phyloP scores from a whole-genome alignment of 345 rosid species.

The Bruguiera gymnorhiza region DNA sequence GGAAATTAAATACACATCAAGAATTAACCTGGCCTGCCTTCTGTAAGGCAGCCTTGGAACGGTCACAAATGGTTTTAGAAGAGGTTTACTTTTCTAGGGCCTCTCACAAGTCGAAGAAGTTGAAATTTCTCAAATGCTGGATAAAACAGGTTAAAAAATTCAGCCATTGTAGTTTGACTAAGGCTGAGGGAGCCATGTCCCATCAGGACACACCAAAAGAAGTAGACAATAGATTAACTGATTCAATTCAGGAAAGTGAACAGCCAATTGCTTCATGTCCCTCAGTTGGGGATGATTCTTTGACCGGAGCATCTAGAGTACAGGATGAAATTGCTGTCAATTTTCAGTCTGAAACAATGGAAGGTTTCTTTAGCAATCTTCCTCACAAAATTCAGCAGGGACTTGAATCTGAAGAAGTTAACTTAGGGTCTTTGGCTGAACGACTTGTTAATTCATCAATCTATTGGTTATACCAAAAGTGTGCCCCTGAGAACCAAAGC shows the following conservation, averaged over 20 bases:
- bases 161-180: conserved; percentile 27
- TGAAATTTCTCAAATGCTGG: conserved; percentile 91
- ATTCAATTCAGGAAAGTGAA: conserved; percentile 48
- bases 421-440: conserved; percentile 70
- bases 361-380: conserved; percentile 53
- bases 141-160: conserved; percentile 66
- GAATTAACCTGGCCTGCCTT: conserved; percentile 59
- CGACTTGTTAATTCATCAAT: conserved; percentile 66
- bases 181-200: conserved; percentile 27
- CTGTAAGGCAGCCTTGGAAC: conserved; percentile 48
- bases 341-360: conserved; percentile 44
- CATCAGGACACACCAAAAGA: conserved; percentile 35
- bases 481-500: conserved; percentile 42
- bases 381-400: conserved; percentile 66
- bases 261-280: conserved; percentile 44
- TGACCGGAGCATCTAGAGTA: conserved; percentile 49
- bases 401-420: conserved; percentile 68
- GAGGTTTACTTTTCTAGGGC: conserved; percentile 50
- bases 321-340: conserved; percentile 49
- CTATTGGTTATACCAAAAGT: conserved; percentile 54
- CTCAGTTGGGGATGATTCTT: conserved; percentile 58
- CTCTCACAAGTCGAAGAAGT: conserved; percentile 57
- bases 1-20: conserved; percentile 30
- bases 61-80: conserved; percentile 52
- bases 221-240: conserved; percentile 29